These are phyloP conservation scores for Pyrrhoderma noxium DNA, from an alignment of 1,284 basidiomycete genomes.

Conservation along the genomic window DNA sequence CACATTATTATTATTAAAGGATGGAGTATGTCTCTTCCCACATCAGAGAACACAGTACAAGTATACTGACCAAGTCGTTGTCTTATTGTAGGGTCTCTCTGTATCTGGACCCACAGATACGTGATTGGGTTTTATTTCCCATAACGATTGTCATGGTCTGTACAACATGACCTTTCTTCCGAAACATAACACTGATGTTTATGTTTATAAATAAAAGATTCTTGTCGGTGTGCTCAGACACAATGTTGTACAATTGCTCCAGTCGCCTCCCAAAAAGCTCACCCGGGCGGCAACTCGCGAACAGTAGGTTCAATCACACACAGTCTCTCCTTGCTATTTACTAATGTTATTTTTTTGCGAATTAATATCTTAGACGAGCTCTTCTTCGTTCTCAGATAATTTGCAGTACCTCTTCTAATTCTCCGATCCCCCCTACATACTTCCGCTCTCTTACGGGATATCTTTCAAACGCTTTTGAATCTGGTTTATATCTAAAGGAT, in stretches of 20 bases:
- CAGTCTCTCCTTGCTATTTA: neutral
- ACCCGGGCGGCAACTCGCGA: slow-evolving; percentile 78
- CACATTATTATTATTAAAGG: no score
- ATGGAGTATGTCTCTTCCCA: slow-evolving; percentile 10
- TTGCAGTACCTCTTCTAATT: slow-evolving; percentile 71
- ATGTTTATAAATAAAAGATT: slow-evolving; percentile 44
- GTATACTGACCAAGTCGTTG: no score
- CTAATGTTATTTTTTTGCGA: neutral
- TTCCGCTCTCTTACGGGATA: slow-evolving; percentile 73
- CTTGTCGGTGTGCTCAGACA: slow-evolving; percentile 92
- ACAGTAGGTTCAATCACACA: slow-evolving; percentile 61
- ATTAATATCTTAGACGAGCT: slow-evolving; percentile 55
- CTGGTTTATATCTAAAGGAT: slow-evolving; percentile 81
- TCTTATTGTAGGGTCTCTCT: slow-evolving; percentile 54
- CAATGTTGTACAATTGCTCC: slow-evolving; percentile 85
- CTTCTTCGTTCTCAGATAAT: slow-evolving; percentile 78
- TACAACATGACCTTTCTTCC: slow-evolving; percentile 14
- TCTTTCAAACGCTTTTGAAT: slow-evolving; percentile 63
- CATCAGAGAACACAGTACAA: slow-evolving; percentile 4
- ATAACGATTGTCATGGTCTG: slow-evolving; percentile 95
- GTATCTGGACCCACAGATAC: slow-evolving; percentile 89
- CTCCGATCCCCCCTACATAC: slow-evolving; percentile 67
- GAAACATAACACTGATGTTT: neutral
- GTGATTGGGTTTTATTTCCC: slow-evolving; percentile 93
- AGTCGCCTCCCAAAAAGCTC: slow-evolving; percentile 79